Evolutionary conservation across 2,329 filamentous ascomycete species (phyloP), one percentile per base, ranked within the genome.

Genomic region (Fusarium oxysporum): DNA sequence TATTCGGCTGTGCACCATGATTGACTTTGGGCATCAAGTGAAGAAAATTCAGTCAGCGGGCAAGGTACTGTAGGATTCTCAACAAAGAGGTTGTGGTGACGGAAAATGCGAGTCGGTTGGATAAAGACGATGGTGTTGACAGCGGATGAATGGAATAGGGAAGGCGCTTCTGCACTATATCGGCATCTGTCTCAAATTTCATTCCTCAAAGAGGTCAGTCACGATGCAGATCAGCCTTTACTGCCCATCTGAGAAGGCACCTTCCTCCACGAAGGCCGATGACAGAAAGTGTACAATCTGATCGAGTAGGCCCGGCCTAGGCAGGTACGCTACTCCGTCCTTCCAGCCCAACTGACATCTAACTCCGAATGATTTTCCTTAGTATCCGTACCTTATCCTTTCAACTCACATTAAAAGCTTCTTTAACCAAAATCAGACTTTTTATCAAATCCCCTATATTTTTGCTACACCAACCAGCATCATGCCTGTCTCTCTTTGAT

Each of bases 1-100:
- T 53, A 38, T 54, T 54, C 37, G 23, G 19, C 53, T 37, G 55
- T 37, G 53, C 53, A 59, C 54, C 47, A 61, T 51, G 55, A 56
- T 37, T 51, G 57, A 28, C 45, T 35, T 74, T 65, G 62, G 71
- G 62, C 71, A 68, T 54, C 71, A 62, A 65, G 40, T 45, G 41
- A 28, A 51, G 47, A 33, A 30, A 16, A 17, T 56, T n/a, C 25
- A 35, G 30, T 40, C 47, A 43, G 47, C 17, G 41, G 50, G 30
- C n/a, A 47, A 28, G 41, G 23, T 50, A 28, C 33, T 33, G 32
- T 37, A 28, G n/a, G n/a, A 16, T 35, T 51, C 33, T 54, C 23
- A 41, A 54, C 25, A 21, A n/a, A 54, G 50, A 54, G 10, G 54
- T 35, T 57, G 54, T 57, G 38, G 40, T 47, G 54, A 28, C 30